Evolutionary conservation across 1,284 basidiomycete species (phyloP), one percentile per base, ranked within the genome.

Genomic region (Apiotrichum gamsii): DNA sequence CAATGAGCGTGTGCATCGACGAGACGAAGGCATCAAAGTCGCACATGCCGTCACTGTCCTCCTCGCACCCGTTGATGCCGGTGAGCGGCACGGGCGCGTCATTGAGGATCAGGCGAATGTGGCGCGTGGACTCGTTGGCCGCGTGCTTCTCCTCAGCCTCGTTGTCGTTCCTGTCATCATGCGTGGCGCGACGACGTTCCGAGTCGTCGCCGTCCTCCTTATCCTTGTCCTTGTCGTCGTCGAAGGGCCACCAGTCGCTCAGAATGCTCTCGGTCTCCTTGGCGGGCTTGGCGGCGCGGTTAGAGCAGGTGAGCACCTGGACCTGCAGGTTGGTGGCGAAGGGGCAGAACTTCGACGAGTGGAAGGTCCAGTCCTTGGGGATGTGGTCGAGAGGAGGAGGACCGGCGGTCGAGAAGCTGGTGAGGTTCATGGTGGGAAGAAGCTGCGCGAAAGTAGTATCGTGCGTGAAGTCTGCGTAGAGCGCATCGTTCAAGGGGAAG

Each of bases 301-400:
- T 37, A 16, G 18, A 19, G 38, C 75, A 84, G 3, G 76, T 74
- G 18, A 84, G 66, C 5, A 84, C 78, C 61, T 84, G 82, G 4
- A 79, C 77, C 37, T 82, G 78, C 20, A 83, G 70, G 62, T 76
- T 76, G 39, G 73, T 72, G 0, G 76, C 80, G 61, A 85, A 84
- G 0, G 82, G 70, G 39, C 59, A 61, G 47, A 70, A 63, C 67
- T 70, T 68, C 20, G 70, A 69, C 0, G 70, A 56, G 18, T 66
- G 55, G 51, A 71, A 73, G 1, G 67, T 64, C 53, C 78, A 76
- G 45, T 80, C 66, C 35, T 73, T 67, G 0, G 80, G 80, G 25
- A 90, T 88, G 62, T 83, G 83, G 47, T 82, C 81, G 9, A 78
- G 76, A 0, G 87, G 86, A 2, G 87, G 75, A 0, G 84, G 81